Evolutionary conservation across 2,329 filamentous ascomycete genomes (phyloP).

Genomic region (Penicillium brasilianum): DNA sequence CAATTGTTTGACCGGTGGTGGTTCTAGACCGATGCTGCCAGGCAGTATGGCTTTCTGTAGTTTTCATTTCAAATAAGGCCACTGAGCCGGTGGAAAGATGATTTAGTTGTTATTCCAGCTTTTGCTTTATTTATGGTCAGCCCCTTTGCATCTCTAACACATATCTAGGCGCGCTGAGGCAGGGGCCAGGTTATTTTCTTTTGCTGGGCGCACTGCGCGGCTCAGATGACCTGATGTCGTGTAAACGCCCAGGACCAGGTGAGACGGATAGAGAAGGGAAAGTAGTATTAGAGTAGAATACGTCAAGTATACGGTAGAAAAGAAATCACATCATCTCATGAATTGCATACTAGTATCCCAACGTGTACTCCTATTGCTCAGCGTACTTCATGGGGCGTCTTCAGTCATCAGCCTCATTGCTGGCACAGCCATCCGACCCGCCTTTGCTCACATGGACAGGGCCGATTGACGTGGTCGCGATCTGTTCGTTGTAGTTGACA

Average conservation of each 20-base stretch:
- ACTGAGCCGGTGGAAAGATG: not conserved
- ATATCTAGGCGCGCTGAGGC: slow-evolving; percentile 24
- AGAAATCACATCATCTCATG: not conserved
- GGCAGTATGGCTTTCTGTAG: slow-evolving; percentile 8
- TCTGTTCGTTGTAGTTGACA: slow-evolving; percentile 17
- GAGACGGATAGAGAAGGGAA: slow-evolving; percentile 16
- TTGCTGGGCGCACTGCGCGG: slow-evolving; percentile 11
- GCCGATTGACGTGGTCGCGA: slow-evolving; percentile 28
- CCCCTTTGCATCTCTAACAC: slow-evolving; percentile 11
- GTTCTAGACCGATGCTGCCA: slow-evolving; percentile 7
- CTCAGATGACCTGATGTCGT: slow-evolving; percentile 28
- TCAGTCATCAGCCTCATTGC: slow-evolving; percentile 25
- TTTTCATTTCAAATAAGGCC: slow-evolving; percentile 16
- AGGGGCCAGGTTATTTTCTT: not conserved
- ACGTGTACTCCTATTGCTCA: slow-evolving; percentile 3
- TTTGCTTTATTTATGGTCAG: not conserved
- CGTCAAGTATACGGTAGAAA: not conserved
- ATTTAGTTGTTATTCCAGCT: not conserved
- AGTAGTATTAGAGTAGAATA: not conserved
- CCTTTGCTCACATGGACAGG: slow-evolving; percentile 24
- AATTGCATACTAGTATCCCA: slow-evolving; percentile 9
- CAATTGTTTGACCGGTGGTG: not conserved
- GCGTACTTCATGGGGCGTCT: not conserved
- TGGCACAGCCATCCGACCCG: slow-evolving; percentile 8
- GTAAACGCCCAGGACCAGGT: slow-evolving; percentile 17